These are phyloP conservation scores for Cercospora canescens DNA, from an alignment of 2,329 filamentous ascomycete genomes.

Conservation along the genomic window DNA sequence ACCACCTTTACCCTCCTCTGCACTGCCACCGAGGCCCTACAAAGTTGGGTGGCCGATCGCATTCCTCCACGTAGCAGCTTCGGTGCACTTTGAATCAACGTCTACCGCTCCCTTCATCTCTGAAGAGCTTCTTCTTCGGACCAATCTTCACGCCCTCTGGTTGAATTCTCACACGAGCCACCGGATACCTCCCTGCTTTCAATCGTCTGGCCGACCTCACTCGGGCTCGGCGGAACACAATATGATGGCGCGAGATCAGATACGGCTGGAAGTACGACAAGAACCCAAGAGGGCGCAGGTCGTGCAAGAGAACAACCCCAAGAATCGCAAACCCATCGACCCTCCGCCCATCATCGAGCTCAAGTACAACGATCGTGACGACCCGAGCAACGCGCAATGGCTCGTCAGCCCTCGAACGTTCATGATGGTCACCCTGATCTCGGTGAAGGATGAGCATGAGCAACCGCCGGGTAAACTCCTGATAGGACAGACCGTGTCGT, in stretches of 20 bases:
- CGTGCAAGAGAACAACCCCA: slow-evolving; percentile 29
- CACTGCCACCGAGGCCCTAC: neutral
- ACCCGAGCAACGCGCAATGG: slow-evolving; percentile 56
- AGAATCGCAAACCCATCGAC: slow-evolving; percentile 75
- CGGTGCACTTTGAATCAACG: slow-evolving; percentile 10
- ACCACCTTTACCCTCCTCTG: neutral
- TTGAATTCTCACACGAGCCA: slow-evolving; percentile 8
- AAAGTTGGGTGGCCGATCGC: neutral
- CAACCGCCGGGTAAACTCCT: slow-evolving; percentile 25
- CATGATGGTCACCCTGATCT: slow-evolving; percentile 58
- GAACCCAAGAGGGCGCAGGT: slow-evolving; percentile 26
- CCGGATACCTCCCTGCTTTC: neutral
- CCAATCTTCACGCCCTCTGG: neutral
- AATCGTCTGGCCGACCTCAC: slow-evolving; percentile 7
- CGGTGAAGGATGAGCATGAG: slow-evolving; percentile 25
- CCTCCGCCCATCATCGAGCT: slow-evolving; percentile 83
- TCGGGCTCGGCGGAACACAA: slow-evolving; percentile 48
- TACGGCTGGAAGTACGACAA: slow-evolving; percentile 23
- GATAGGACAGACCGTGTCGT: slow-evolving; percentile 73
- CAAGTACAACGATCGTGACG: slow-evolving; percentile 46
- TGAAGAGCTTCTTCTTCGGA: neutral
- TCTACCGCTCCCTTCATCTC: neutral
- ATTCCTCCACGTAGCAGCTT: neutral
- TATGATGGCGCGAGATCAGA: slow-evolving; percentile 25
- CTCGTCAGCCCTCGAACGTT: slow-evolving; percentile 67